These are phyloP conservation scores for Candida tammaniensis DNA, from an alignment of 805 yeast species.

Conservation along the genomic window DNA sequence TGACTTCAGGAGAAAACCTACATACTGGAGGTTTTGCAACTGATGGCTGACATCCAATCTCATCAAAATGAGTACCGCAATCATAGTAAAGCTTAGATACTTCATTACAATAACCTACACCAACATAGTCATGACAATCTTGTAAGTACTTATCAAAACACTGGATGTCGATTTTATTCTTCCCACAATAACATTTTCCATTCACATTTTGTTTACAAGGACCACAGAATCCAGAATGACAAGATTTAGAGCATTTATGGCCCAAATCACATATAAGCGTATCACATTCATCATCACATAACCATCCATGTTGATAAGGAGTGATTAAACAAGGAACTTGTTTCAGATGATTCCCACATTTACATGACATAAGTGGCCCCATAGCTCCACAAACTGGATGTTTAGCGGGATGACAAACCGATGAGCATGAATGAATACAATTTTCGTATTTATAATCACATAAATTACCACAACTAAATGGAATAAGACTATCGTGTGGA, in stretches of 20 bases:
- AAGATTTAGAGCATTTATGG: constrained; percentile 58
- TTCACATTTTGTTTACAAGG: constrained; percentile 51
- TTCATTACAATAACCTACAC: constrained; percentile 32
- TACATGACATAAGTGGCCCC: constrained; percentile 68
- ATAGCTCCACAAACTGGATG: constrained; percentile 79
- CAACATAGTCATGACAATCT: constrained; percentile 29
- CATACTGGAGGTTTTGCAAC: constrained; percentile 37
- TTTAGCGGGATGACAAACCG: constrained; percentile 85
- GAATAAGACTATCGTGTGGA: constrained; percentile 52
- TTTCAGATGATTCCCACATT: constrained; percentile 65
- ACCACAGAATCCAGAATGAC: constrained; percentile 87
- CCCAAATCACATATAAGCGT: constrained; percentile 61
- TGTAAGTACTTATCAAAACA: constrained; percentile 46
- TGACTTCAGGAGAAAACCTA: constrained; percentile 56
- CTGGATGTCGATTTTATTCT: constrained; percentile 36
- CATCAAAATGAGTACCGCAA: constrained; percentile 63
- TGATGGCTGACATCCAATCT: constrained; percentile 51
- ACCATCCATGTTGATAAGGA: constrained; percentile 66
- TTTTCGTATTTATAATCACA: constrained; percentile 55
- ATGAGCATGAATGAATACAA: constrained; percentile 74
- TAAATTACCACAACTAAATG: constrained; percentile 88
- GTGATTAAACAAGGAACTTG: constrained; percentile 76
- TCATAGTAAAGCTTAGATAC: constrained; percentile 50
- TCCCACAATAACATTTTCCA: constrained; percentile 76
- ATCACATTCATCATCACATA: constrained; percentile 60